Evolutionary conservation across 2,329 filamentous ascomycete species (phyloP).

Genomic region (Plenodomus tracheiphilus): DNA sequence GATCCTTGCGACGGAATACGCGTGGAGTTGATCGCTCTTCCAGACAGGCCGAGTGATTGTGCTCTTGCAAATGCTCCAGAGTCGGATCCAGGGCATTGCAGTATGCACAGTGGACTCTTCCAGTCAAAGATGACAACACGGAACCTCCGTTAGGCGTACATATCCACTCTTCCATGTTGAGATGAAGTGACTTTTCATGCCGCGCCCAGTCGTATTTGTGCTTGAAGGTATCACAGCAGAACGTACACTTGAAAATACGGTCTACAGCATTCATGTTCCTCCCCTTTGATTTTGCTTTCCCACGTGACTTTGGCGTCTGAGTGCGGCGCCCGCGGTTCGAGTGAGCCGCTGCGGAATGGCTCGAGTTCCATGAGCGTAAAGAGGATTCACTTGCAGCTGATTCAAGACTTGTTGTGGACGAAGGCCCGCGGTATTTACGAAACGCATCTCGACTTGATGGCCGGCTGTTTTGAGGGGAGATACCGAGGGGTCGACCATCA

Average conservation of each 20-base stretch:
- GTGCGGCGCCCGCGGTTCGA: slow-evolving; percentile 46
- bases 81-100: slow-evolving; percentile 58
- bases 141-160: slow-evolving; percentile 60
- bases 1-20: slow-evolving; percentile 63
- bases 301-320: slow-evolving; percentile 8
- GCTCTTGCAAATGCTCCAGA: slow-evolving; percentile 57
- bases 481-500: slow-evolving; percentile 18
- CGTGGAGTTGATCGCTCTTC: slow-evolving; percentile 63
- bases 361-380: slow-evolving; percentile 53
- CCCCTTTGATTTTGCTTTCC: slow-evolving; percentile 5
- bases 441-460: slow-evolving; percentile 20
- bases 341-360: slow-evolving; percentile 44
- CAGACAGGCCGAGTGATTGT: slow-evolving; percentile 64
- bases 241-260: slow-evolving; percentile 33
- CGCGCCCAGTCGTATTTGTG: slow-evolving; percentile 35
- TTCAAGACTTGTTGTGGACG: slow-evolving; percentile 47
- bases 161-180: slow-evolving; percentile 42
- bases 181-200: slow-evolving; percentile 33
- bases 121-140: slow-evolving; percentile 57
- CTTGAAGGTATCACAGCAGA: slow-evolving; percentile 35
- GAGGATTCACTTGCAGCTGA: slow-evolving; percentile 52
- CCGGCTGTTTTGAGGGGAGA: slow-evolving; percentile 24
- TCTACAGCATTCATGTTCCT: slow-evolving; percentile 13
- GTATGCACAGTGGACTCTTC: slow-evolving; percentile 59
- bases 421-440: slow-evolving; percentile 45